Conservation (phyloP, 2,329 filamentous ascomycete genomes). For the Pseudogymnoascus sp. region DNA sequence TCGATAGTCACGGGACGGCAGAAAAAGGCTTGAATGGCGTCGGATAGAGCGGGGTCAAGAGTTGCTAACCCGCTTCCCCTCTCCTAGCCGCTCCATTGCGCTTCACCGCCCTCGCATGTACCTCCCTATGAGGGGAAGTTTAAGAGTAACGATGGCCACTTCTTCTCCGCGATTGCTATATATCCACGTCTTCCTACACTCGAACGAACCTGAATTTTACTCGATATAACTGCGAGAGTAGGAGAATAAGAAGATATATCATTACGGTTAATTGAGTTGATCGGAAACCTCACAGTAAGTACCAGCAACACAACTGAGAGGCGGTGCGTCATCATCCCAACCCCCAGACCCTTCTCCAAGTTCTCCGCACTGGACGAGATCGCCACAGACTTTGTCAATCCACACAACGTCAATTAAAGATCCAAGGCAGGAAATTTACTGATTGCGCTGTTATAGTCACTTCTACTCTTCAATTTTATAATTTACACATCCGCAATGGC, state of each 20-base stretch:
- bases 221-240: not conserved
- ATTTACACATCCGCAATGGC: slow-evolving; percentile 19
- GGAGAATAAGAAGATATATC: not conserved
- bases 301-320: not conserved
- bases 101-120: slow-evolving; percentile 4
- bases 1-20: not conserved
- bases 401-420: not conserved
- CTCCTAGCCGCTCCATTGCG: slow-evolving; percentile 3
- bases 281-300: not conserved
- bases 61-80: not conserved
- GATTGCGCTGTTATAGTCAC: not conserved
- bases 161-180: not conserved
- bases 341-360: not conserved
- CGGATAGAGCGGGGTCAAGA: not conserved
- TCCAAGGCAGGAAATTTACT: not conserved
- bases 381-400: not conserved
- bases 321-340: not conserved
- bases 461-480: not conserved
- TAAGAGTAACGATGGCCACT: not conserved
- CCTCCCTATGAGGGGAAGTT: not conserved
- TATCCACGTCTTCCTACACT: not conserved
- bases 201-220: not conserved
- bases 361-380: not conserved
- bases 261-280: not conserved
- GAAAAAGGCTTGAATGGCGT: not conserved